A percentile compares a stretch with the other conserved stretches of the same genome.
Conservation (phyloP, 2,329 filamentous ascomycete genomes). For the Mariannaea elegans region DNA sequence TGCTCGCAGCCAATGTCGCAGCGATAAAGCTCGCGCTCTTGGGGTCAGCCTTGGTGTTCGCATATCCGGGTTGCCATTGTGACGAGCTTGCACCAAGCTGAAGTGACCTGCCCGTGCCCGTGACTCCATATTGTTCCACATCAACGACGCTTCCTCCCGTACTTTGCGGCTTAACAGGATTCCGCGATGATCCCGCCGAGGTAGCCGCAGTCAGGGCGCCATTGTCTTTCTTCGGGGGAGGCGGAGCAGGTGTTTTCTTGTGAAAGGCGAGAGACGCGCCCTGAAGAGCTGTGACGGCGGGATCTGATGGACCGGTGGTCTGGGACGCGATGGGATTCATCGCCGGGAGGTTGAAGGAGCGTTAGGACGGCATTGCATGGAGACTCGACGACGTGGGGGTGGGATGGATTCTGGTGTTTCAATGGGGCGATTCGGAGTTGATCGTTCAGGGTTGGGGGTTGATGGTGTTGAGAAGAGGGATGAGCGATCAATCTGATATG, state of each 20-base stretch:
- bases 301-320: constrained; percentile 43
- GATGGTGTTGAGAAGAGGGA: neutral
- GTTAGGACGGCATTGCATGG: constrained; percentile 25
- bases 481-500: neutral
- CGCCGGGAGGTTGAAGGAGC: constrained; percentile 34
- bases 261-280: constrained; percentile 66
- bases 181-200: constrained; percentile 46
- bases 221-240: constrained; percentile 43
- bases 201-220: constrained; percentile 57
- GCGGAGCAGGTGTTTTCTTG: constrained; percentile 45
- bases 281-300: constrained; percentile 57
- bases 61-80: constrained; percentile 29
- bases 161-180: constrained; percentile 45
- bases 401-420: neutral
- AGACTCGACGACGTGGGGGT: neutral
- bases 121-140: constrained; percentile 30
- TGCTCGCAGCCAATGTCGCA: constrained; percentile 67
- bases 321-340: constrained; percentile 48
- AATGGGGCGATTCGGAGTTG: neutral
- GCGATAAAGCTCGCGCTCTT: constrained; percentile 65
- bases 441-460: neutral
- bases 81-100: constrained; percentile 36
- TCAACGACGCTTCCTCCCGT: constrained; percentile 48
- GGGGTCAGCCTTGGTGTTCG: constrained; percentile 42
- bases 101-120: constrained; percentile 36